Base-by-base conservation (phyloP, 352 stramenopile genomes). In the Ophiocytium majus region DNA sequence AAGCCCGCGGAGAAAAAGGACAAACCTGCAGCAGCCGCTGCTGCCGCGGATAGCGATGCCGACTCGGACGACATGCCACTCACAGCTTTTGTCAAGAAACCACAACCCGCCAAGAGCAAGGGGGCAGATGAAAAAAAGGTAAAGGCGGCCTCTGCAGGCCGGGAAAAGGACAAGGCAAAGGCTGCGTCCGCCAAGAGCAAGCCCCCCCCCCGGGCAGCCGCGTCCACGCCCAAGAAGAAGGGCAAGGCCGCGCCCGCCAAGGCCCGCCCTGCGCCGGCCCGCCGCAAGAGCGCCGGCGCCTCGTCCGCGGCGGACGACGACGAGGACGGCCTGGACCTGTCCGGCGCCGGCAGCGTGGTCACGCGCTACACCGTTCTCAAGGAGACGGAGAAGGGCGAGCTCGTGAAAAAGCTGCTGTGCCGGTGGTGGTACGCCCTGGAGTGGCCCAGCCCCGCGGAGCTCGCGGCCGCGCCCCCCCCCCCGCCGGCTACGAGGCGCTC, bases 341-440 rank as follows among this genome's bases (percentile, higher is more conserved):
- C 80, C n/a, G 82, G 76, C 19, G 78, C 34, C 14, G 76, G 74
- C 9, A 86, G 83, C 57, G 78, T 88, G 76, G 81, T 83, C 10
- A 88, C 85, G 35, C 74, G 66, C 74, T 88, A 81, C 37, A 43
- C 81, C 50, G 85, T 85, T 17, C 76, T 88, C 9, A 82, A 87
- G 43, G 75, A 86, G n/a, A 84, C 80, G 17, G 78, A 83, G 9
- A 88, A 88, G 75, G 85, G 85, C 9, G 79, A 88, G 50, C 74
- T 88, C 35, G 35, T 88, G 1, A 79, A 81, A 35, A 88, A 88
- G 81, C 85, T 88, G 19, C 81, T 88, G 17, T 88, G 85, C 75
- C 37, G 84, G 31, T 88, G 85, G 85, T 88, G 85, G 85, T 88
- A 86, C 63, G 85, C 85, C 9, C 81, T 88, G 71, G 85, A 88